Evolutionary conservation across 75 land plant species (phyloP), one percentile per base, ranked within the genome.

Genomic region (Picea glauca): DNA sequence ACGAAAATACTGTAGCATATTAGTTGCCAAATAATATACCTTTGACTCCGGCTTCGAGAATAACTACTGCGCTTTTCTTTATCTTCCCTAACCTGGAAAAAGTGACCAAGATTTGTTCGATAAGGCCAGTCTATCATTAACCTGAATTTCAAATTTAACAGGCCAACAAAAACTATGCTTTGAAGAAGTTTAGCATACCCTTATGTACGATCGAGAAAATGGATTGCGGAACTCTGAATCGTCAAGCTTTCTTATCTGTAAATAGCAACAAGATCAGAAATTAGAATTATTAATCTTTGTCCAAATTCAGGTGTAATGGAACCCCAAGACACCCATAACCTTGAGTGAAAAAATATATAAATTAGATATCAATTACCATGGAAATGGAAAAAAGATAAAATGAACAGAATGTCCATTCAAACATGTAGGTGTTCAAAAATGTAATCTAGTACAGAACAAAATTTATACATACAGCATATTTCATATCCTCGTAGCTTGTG

Each of bases 141-240:
- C 18, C 58, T 18, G 15, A 35, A 60, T 43, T 17, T 56, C 58
- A 23, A 78, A 33, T 23, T 46, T 14, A 62, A 20, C 43, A 58
- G 11, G 0, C 13, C 38, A n/a, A 7, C 13, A 43, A n/a, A 70
- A 70, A 2, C 12, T 40, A 21, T 54, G 43, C 26, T 26, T 12
- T 31, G 30, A 23, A 11, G 11, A 63, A 63, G 8, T 5, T 21
- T 60, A 20, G 23, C 84, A 61, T 80, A 92, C 94, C 60, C 91
- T 84, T 58, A 93, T 85, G 73, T 85, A 87, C 15, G 83, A 83
- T 12, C 89, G 85, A n/a, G 90, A 77, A 77, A 87, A 91, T 68
- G 93, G 89, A 84, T 93, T 93, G 8, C 90, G 81, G 76, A 93
- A 93, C 81, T 93, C 93, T 63, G 95, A 88, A 62, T 91, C 95